Evolutionary conservation across 306 rosid genomes (phyloP).

Genomic region (Lathyrus oleraceus): DNA sequence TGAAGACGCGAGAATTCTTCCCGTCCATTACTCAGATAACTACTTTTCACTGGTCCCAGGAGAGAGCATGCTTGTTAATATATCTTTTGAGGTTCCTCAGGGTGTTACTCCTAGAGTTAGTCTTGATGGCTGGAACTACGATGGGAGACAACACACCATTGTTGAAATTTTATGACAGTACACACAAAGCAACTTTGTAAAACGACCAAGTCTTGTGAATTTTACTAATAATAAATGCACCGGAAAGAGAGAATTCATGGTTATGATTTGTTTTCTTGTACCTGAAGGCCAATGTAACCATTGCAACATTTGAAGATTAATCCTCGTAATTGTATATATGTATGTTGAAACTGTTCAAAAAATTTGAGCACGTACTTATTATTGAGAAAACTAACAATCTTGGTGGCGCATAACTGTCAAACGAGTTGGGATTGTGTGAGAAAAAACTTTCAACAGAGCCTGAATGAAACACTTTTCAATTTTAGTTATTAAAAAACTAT

Average conservation of each 20-base stretch:
- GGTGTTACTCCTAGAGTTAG: conserved; percentile 70
- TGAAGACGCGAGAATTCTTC: conserved; percentile 86
- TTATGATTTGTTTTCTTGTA: not conserved
- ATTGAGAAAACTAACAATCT: too few relatives aligned
- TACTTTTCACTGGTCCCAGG: conserved; percentile 87
- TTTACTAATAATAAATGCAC: not conserved
- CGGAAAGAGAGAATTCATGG: not conserved
- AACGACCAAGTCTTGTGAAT: conserved; percentile 7
- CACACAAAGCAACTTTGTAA: not conserved
- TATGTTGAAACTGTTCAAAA: too few relatives aligned
- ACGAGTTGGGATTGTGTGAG: too few relatives aligned
- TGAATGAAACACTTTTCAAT: too few relatives aligned
- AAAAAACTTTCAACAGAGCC: too few relatives aligned
- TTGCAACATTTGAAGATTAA: too few relatives aligned
- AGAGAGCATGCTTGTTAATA: conserved; percentile 58
- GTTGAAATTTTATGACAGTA: conserved; percentile 33
- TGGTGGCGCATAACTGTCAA: too few relatives aligned
- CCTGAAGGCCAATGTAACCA: too few relatives aligned
- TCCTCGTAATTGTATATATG: too few relatives aligned
- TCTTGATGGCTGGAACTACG: conserved; percentile 75
- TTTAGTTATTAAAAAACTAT: too few relatives aligned
- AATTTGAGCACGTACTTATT: too few relatives aligned
- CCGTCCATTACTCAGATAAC: conserved; percentile 90
- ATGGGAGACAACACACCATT: conserved; percentile 44
- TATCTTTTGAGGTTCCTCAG: conserved; percentile 68